Percentiles rank a stretch among this genome's conserved stretches.
Conservation (phyloP, 164 flowering plant species). For the Umbellularia californica region DNA sequence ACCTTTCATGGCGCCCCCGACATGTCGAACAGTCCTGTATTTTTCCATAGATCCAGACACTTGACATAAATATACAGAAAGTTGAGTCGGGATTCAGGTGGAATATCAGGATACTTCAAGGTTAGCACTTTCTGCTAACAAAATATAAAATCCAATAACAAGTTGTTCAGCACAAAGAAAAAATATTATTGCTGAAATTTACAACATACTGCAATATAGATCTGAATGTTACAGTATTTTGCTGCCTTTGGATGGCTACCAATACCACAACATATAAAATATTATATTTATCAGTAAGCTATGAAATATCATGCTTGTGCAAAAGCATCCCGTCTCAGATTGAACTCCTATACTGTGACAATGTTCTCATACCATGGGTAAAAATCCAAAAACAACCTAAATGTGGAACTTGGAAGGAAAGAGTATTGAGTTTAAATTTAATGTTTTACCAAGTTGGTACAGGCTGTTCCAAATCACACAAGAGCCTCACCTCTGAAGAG, state of each 20-base stretch:
- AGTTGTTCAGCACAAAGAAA: neutral
- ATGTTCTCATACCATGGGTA: neutral
- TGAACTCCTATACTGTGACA: neutral
- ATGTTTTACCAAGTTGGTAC: conserved; percentile 69
- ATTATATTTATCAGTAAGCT: too few species aligned
- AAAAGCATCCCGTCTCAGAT: neutral
- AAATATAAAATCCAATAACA: neutral
- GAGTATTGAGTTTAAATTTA: neutral
- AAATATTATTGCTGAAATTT: too few species aligned
- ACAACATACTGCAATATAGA: neutral
- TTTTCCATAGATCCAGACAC: neutral
- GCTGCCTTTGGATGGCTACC: neutral
- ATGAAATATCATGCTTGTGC: neutral
- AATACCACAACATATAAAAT: too few species aligned
- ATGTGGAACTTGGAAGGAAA: neutral
- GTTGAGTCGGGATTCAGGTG: neutral
- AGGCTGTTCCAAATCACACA: conserved; percentile 88
- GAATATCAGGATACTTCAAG: neutral
- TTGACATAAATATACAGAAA: neutral
- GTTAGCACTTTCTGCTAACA: neutral
- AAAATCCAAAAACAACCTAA: neutral
- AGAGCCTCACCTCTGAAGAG: conserved; percentile 74
- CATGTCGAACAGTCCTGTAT: conserved; percentile 77
- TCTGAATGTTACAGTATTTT: neutral
- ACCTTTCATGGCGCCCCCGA: conserved; percentile 95